phyloP scores from a whole-genome alignment of 768 basidiomycete species.

The Basidioascus undulatus region DNA sequence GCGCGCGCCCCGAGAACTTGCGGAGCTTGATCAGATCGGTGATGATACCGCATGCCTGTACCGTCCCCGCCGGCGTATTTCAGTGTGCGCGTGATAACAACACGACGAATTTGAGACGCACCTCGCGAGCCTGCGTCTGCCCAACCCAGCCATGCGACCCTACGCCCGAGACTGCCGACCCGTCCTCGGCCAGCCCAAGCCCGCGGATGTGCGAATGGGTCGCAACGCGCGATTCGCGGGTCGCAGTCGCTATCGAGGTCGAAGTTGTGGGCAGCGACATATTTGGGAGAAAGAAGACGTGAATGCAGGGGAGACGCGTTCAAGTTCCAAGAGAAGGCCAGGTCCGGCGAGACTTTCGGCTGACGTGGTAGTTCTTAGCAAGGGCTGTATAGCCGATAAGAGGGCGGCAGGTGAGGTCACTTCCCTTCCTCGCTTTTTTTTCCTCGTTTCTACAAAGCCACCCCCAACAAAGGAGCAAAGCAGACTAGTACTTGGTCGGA shows the following conservation, averaged over 20 bases:
- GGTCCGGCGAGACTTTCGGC: no score
- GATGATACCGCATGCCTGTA: slow-evolving; percentile 68
- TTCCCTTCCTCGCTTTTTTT: no score
- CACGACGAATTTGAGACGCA: slow-evolving; percentile 16
- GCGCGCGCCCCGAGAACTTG: slow-evolving; percentile 78
- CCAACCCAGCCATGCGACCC: slow-evolving; percentile 81
- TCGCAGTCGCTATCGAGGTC: not conserved
- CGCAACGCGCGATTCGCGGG: slow-evolving; percentile 23
- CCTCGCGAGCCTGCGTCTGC: slow-evolving; percentile 74
- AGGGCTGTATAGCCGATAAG: no score
- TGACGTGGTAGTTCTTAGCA: no score
- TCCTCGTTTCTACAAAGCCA: no score
- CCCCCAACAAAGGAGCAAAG: no score
- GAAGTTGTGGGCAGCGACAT: no score
- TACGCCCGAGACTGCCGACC: slow-evolving; percentile 42
- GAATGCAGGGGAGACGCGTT: no score
- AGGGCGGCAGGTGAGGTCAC: no score
- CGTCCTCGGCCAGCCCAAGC: slow-evolving; percentile 66
- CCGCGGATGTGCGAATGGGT: slow-evolving; percentile 95
- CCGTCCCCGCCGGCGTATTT: not conserved
- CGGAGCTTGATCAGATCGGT: slow-evolving; percentile 74
- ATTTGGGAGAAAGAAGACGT: no score
- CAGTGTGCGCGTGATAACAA: not conserved
- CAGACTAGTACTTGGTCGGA: no score
- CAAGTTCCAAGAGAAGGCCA: no score